Conservation (phyloP, 2,329 filamentous ascomycete genomes). For the Xenoacremonium recifei region DNA sequence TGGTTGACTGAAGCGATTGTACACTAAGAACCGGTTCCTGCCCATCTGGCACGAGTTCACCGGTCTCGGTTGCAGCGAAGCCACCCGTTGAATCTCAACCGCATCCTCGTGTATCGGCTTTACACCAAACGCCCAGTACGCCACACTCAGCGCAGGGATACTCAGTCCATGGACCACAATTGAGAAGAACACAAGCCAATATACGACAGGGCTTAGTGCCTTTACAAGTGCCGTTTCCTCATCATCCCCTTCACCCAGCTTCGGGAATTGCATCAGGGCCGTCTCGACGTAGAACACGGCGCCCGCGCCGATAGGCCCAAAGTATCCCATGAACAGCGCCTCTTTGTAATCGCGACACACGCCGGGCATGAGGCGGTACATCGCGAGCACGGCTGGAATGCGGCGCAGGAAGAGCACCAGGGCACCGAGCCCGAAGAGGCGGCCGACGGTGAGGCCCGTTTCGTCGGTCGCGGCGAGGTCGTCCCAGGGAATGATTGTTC, state of each 20-base stretch:
- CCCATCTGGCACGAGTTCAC: neutral
- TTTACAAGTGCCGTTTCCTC: slow-evolving; percentile 35
- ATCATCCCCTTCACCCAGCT: slow-evolving; percentile 31
- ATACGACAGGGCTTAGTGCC: slow-evolving; percentile 38
- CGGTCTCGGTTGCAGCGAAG: neutral
- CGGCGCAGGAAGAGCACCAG: slow-evolving; percentile 53
- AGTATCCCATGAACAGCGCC: slow-evolving; percentile 62
- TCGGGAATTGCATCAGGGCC: slow-evolving; percentile 38
- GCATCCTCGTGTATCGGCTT: slow-evolving; percentile 30
- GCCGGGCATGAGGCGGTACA: slow-evolving; percentile 52
- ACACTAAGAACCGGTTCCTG: neutral
- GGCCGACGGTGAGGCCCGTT: slow-evolving; percentile 50
- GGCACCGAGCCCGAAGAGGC: slow-evolving; percentile 50
- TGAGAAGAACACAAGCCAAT: slow-evolving; percentile 34
- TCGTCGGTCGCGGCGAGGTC: slow-evolving; percentile 50
- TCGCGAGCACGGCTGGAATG: slow-evolving; percentile 51
- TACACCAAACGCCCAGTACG: slow-evolving; percentile 27
- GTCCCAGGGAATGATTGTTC: slow-evolving; percentile 53
- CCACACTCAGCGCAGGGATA: slow-evolving; percentile 34
- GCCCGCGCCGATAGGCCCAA: slow-evolving; percentile 74
- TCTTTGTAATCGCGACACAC: slow-evolving; percentile 52
- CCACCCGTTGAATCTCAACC: neutral
- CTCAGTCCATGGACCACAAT: slow-evolving; percentile 35
- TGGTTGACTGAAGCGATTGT: neutral
- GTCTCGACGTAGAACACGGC: slow-evolving; percentile 70